phyloP scores from a whole-genome alignment of 768 basidiomycete species.

The Lentinula lateritia region DNA sequence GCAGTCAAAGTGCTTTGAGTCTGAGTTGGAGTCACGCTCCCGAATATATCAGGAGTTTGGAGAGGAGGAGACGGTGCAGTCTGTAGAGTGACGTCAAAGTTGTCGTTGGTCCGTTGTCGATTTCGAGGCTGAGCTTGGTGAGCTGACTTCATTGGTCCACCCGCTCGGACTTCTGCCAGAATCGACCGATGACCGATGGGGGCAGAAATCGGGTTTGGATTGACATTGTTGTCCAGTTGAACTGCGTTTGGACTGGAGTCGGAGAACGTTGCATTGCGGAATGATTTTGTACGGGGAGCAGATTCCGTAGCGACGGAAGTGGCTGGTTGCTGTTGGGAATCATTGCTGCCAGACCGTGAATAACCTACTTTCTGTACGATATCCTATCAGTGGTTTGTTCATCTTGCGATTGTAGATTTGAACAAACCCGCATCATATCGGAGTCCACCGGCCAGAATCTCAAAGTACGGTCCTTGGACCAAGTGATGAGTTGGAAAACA shows the following conservation, averaged over 20 bases:
- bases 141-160: conserved; percentile 20
- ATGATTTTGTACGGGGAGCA: conserved; percentile 24
- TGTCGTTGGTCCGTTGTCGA: neutral
- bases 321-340: conserved; percentile 23
- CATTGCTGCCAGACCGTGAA: conserved; percentile 13
- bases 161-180: conserved; percentile 65
- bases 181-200: conserved; percentile 64
- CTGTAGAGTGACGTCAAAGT: neutral
- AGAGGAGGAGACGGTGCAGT: conserved; percentile 1
- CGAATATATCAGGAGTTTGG: conserved; percentile 21
- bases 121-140: neutral
- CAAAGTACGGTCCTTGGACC: conserved; percentile 87
- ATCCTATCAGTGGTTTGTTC: neutral
- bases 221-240: neutral
- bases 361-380: conserved; percentile 45
- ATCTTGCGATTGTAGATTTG: neutral
- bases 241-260: neutral
- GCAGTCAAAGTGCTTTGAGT: neutral
- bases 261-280: conserved; percentile 4
- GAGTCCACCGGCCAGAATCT: conserved; percentile 84
- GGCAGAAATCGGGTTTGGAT: conserved; percentile 41
- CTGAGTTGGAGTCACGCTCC: conserved; percentile 9
- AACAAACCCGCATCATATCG: conserved; percentile 58
- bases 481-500: conserved; percentile 58
- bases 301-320: conserved; percentile 50